These are phyloP conservation scores for Jatropha multifida DNA, from an alignment of 441 rosid species.

Conservation along the genomic window DNA sequence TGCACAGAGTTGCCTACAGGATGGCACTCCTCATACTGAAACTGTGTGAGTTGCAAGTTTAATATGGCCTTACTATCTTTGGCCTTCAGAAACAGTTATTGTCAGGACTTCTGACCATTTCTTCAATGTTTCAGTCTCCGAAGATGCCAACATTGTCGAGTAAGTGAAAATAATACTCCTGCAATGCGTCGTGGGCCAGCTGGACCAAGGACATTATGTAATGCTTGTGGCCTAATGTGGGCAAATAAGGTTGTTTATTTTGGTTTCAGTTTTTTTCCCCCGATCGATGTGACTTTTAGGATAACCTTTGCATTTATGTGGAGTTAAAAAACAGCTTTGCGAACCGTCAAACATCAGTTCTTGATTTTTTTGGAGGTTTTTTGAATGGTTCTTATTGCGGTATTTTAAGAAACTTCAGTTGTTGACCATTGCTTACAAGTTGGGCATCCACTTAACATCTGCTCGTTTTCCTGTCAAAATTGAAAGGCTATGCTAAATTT, in stretches of 20 bases:
- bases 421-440: background rate
- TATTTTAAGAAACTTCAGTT: background rate
- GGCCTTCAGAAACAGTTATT: conserved; percentile 18
- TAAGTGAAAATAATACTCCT: conserved; percentile 65
- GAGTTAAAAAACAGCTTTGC: background rate
- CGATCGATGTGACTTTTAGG: background rate
- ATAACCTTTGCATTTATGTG: background rate
- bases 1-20: conserved; percentile 43
- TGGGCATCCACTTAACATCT: background rate
- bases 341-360: background rate
- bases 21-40: conserved; percentile 46
- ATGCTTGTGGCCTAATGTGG: conserved; percentile 90
- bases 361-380: background rate
- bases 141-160: conserved; percentile 73
- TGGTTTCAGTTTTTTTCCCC: background rate
- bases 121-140: conserved; percentile 40
- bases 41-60: conserved; percentile 55
- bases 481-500: background rate
- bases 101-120: conserved; percentile 12
- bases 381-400: background rate
- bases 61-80: conserved; percentile 8
- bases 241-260: conserved; percentile 60
- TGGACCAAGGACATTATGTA: conserved; percentile 81
- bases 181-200: conserved; percentile 91
- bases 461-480: background rate